Conservation (phyloP, 768 basidiomycete genomes). For the Porphyrellus cyaneotinctus region DNA sequence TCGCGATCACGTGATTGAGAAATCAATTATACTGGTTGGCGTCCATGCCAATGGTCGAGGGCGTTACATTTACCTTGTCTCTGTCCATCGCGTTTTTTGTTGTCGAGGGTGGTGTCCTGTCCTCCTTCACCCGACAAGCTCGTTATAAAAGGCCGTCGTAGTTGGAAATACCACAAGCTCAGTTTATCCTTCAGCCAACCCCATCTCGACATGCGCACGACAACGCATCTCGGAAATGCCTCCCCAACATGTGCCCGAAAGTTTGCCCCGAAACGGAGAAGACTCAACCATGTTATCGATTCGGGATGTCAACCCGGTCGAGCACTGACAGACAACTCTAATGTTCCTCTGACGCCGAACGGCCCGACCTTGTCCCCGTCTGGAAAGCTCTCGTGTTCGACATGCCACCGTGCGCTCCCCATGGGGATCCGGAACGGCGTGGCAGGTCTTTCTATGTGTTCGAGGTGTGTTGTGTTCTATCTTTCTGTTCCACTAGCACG, state of each 20-base stretch:
- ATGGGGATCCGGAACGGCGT: slow-evolving; percentile 15
- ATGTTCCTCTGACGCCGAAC: slow-evolving; percentile 2
- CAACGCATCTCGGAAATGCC: slow-evolving; percentile 11
- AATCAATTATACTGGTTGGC: slow-evolving; percentile 17
- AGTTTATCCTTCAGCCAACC: neutral
- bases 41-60: neutral
- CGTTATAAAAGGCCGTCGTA: neutral
- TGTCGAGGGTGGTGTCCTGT: neutral
- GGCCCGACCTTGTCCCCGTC: neutral
- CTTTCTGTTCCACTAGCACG: neutral
- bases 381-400: slow-evolving; percentile 25
- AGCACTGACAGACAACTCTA: slow-evolving; percentile 20
- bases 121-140: neutral
- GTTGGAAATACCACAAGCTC: neutral
- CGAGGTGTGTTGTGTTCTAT: slow-evolving; percentile 16
- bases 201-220: slow-evolving; percentile 15
- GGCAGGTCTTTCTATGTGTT: slow-evolving; percentile 11
- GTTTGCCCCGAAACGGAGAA: slow-evolving; percentile 25
- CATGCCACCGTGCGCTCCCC: slow-evolving; percentile 29
- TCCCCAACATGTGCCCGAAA: slow-evolving; percentile 16
- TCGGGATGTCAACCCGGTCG: slow-evolving; percentile 13
- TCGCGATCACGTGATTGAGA: slow-evolving; percentile 25
- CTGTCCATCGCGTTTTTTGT: neutral
- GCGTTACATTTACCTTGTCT: neutral
- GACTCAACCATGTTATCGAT: slow-evolving; percentile 18